Base-by-base conservation (phyloP, 169 alveolate species). In the Eimeria falciformis region DNA sequence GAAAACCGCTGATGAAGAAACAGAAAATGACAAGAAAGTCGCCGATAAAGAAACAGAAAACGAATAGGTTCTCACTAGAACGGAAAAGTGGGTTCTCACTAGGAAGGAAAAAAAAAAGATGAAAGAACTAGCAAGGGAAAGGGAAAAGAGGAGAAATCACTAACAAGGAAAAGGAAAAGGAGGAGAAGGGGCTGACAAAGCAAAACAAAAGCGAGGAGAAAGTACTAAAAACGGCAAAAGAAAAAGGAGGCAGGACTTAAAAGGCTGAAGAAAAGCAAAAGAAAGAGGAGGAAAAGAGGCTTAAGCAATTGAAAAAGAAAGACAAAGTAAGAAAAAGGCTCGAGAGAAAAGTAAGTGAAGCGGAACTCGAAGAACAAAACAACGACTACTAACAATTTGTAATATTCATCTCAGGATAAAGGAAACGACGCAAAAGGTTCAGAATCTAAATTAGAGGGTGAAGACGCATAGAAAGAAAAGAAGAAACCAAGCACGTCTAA, bases 1-100 rank as follows among this genome's bases (percentile, higher is more conserved):
- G 17, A 62, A 62, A 62, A 62, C n/a, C 9, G 69, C 46, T 33
- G 65, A 45, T 25, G 47, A 77, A 7, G 69, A 21, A 25, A 47
- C 86, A 46, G 86, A 65, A 23, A 71, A 71, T 50, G 82, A 33
- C 27, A 14, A 58, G 71, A 43, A 43, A 43, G 47, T 46, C 27
- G 68, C 69, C 43, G 68, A 45, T 18, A 77, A 77, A 47, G 86
- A 12, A 11, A 68, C 86, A 46, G 86, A 21, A n/a, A 73, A 73
- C 53, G 45, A 58, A 27, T 12, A 23, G 50, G 62, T 7, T 50
- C n/a, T 14, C 7, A 7, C n/a, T 7, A 50, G 62, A 50, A 50
- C 7, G 14, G 62, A 14, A 14, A 50, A 50, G 14, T 50, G 62
- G n/a, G n/a, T 50, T 7, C 62, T 11, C 62, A 50, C n/a, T 7